These are phyloP conservation scores for Vitis riparia DNA, from an alignment of 164 flowering plant genomes.

Conservation along the genomic window DNA sequence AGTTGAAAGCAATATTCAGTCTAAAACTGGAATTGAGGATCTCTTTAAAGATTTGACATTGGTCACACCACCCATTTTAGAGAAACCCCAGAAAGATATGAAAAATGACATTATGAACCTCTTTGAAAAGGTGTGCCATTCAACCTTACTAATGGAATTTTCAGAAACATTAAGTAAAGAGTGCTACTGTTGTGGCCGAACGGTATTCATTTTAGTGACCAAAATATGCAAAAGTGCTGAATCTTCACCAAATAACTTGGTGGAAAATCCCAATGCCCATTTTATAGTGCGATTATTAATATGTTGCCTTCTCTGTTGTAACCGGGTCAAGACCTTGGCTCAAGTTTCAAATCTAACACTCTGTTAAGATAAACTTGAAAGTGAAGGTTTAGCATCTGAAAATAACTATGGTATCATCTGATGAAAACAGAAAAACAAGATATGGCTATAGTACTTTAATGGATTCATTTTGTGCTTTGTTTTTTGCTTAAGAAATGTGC, in stretches of 20 bases:
- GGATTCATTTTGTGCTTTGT: not conserved
- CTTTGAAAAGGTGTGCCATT: slow-evolving; percentile 23
- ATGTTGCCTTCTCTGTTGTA: not conserved
- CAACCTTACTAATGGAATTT: not conserved
- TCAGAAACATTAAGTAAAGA: too few relatives aligned
- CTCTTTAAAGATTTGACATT: slow-evolving; percentile 14
- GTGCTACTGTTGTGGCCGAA: too few relatives aligned
- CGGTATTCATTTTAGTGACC: too few relatives aligned
- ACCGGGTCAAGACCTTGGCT: not conserved
- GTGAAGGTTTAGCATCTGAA: not conserved
- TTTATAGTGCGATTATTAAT: not conserved
- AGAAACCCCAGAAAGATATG: slow-evolving; percentile 20
- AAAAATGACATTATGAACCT: slow-evolving; percentile 26
- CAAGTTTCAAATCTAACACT: not conserved
- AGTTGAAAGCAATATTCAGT: slow-evolving; percentile 1
- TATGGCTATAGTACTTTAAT: too few relatives aligned
- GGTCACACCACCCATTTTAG: slow-evolving; percentile 6
- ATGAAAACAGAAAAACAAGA: not conserved
- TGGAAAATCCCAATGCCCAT: not conserved
- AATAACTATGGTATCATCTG: not conserved
- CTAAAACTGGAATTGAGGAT: slow-evolving; percentile 17
- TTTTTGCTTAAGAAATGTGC: not conserved
- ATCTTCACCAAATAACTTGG: not conserved
- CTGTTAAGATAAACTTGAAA: not conserved
- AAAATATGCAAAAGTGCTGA: not conserved